phyloP scores from a whole-genome alignment of 768 basidiomycete genomes.

The Mycena leptocephala region DNA sequence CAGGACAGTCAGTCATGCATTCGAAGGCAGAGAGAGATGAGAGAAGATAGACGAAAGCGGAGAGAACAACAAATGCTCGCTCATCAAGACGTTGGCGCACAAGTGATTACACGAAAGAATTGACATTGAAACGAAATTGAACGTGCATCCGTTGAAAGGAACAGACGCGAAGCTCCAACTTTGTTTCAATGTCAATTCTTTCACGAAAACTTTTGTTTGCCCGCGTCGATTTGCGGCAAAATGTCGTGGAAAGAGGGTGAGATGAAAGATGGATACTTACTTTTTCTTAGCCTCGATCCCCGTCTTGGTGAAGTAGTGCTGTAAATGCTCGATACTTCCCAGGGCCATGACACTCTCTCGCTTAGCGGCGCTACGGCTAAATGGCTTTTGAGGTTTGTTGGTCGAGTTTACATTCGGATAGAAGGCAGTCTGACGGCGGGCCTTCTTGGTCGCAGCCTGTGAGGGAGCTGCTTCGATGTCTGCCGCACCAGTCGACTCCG shows the following conservation, averaged over 20 bases:
- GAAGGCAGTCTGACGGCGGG: conserved; percentile 81
- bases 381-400: conserved; percentile 87
- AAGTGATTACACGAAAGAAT: conserved; percentile 32
- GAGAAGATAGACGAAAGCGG: neutral
- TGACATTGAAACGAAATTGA: conserved; percentile 33
- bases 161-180: conserved; percentile 20
- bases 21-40: conserved; percentile 12
- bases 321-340: conserved; percentile 96
- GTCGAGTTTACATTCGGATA: conserved; percentile 82
- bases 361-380: conserved; percentile 93
- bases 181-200: conserved; percentile 38
- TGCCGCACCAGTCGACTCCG: conserved; percentile 70
- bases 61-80: conserved; percentile 32
- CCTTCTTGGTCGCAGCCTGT: conserved; percentile 57
- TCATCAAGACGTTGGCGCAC: conserved; percentile 6
- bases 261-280: conserved; percentile 60
- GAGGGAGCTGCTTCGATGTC: conserved; percentile 39
- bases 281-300: conserved; percentile 82
- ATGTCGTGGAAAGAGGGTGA: conserved; percentile 9
- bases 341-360: conserved; percentile 94
- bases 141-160: conserved; percentile 3
- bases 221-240: conserved; percentile 20
- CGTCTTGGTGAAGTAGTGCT: conserved; percentile 95
- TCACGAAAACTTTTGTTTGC: conserved; percentile 29
- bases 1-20: conserved; percentile 35